phyloP scores from a whole-genome alignment of 345 rosid genomes.

The Sisymbrium altissimum region DNA sequence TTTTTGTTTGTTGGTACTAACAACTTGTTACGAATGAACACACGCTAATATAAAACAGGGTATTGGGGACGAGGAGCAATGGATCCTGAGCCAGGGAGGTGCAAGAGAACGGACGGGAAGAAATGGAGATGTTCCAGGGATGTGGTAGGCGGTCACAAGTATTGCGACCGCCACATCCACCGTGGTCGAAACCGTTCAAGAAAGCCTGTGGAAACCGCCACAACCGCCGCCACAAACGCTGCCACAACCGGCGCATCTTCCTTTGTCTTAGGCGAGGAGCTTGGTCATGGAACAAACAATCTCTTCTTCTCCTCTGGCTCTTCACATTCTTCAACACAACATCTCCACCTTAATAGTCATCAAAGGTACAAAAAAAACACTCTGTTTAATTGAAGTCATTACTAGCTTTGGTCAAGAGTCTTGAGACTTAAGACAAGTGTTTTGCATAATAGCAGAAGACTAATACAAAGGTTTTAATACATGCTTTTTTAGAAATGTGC shows the following conservation, averaged over 20 bases:
- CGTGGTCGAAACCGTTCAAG: conserved; percentile 99
- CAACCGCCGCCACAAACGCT: background rate
- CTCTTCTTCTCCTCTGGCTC: conserved; percentile 26
- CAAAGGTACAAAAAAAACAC: conserved; percentile 22
- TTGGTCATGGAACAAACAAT: conserved; percentile 22
- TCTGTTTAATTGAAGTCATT: conserved; percentile 11
- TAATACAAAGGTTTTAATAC: background rate
- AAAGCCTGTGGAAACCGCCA: conserved; percentile 91
- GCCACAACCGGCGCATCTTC: conserved; percentile 20
- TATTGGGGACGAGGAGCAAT: conserved; percentile 56
- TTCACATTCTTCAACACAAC: conserved; percentile 23
- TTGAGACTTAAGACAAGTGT: background rate
- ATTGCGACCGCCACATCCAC: conserved; percentile 97
- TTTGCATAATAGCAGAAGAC: background rate
- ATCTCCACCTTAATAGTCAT: conserved; percentile 24
- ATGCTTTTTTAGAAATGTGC: background rate
- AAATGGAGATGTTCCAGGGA: conserved; percentile 95
- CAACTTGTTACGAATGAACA: background rate
- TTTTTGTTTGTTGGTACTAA: conserved; percentile 4
- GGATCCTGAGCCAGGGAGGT: conserved; percentile 86
- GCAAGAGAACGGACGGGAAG: conserved; percentile 85
- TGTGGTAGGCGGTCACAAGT: conserved; percentile 76
- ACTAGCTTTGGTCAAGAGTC: background rate
- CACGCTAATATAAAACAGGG: conserved; percentile 13
- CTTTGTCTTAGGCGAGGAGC: conserved; percentile 26